A percentile compares a stretch with the other conserved stretches of the same genome.
These are phyloP conservation scores for Sporisorium scitamineum DNA, from an alignment of 1,284 basidiomycete genomes.

Conservation along the genomic window DNA sequence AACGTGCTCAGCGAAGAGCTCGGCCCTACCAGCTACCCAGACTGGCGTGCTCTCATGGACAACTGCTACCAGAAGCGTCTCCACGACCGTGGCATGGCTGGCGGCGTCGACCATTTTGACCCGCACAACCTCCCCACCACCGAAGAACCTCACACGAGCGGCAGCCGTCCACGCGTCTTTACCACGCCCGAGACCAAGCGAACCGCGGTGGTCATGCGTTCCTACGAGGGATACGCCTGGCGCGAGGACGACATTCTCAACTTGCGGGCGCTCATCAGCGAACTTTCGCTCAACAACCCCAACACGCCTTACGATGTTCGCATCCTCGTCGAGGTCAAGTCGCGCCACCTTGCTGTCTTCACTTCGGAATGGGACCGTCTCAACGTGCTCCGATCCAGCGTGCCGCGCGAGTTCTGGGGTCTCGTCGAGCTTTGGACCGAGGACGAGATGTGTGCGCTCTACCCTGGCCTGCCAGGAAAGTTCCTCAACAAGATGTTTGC, in stretches of 20 bases:
- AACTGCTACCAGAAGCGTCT: slow-evolving; percentile 64
- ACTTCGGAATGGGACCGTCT: slow-evolving; percentile 69
- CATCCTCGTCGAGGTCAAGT: slow-evolving; percentile 69
- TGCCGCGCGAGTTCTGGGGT: slow-evolving; percentile 69
- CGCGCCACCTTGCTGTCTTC: slow-evolving; percentile 65
- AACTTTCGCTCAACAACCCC: slow-evolving; percentile 69
- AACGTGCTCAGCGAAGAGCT: slow-evolving; percentile 62
- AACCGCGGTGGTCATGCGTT: slow-evolving; percentile 67
- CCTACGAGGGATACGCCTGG: slow-evolving; percentile 68
- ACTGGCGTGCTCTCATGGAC: slow-evolving; percentile 69
- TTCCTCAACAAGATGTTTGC: slow-evolving; percentile 69
- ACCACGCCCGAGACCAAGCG: slow-evolving; percentile 66
- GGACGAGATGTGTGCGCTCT: slow-evolving; percentile 68
- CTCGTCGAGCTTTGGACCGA: slow-evolving; percentile 69
- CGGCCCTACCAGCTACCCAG: slow-evolving; percentile 61
- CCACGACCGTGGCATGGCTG: slow-evolving; percentile 61
- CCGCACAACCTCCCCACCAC: slow-evolving; percentile 43
- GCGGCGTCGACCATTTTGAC: slow-evolving; percentile 59
- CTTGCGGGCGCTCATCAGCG: slow-evolving; percentile 68
- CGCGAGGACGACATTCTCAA: slow-evolving; percentile 69
- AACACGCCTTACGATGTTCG: slow-evolving; percentile 68
- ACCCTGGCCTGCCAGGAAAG: slow-evolving; percentile 66
- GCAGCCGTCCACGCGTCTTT: slow-evolving; percentile 43
- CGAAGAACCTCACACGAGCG: slow-evolving; percentile 42
- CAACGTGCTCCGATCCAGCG: slow-evolving; percentile 64